phyloP scores from a whole-genome alignment of 2,329 filamentous ascomycete species.

The Scopulariopsis brevicaulis region DNA sequence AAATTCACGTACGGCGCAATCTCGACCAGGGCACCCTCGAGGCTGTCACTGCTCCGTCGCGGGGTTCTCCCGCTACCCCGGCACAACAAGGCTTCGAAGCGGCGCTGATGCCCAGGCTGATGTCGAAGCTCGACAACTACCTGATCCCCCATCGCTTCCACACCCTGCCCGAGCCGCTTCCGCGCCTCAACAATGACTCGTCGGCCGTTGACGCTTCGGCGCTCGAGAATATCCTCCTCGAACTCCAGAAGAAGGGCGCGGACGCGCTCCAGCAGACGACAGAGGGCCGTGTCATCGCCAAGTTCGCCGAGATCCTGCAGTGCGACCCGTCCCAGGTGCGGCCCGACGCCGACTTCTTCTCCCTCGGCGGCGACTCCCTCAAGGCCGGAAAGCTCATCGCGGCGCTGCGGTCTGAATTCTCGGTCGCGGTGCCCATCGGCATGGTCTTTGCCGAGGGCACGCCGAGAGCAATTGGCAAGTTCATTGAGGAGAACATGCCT shows the following conservation, averaged over 20 bases:
- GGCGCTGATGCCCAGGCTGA: slow-evolving; percentile 5
- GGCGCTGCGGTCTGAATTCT: slow-evolving; percentile 34
- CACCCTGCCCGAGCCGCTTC: slow-evolving; percentile 20
- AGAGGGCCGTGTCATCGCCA: slow-evolving; percentile 25
- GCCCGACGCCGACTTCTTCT: slow-evolving; percentile 34
- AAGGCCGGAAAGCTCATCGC: slow-evolving; percentile 40
- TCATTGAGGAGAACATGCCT: slow-evolving; percentile 21
- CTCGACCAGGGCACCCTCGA: slow-evolving; percentile 6
- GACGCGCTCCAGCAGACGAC: slow-evolving; percentile 13
- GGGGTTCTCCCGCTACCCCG: too few species aligned
- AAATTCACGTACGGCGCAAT: slow-evolving; percentile 6
- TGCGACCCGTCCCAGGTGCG: slow-evolving; percentile 24
- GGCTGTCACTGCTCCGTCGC: neutral
- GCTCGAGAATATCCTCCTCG: slow-evolving; percentile 20
- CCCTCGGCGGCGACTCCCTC: slow-evolving; percentile 41
- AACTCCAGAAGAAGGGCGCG: slow-evolving; percentile 12
- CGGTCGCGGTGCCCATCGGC: slow-evolving; percentile 35
- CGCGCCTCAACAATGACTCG: slow-evolving; percentile 11
- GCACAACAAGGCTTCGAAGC: neutral
- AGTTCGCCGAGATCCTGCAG: slow-evolving; percentile 32
- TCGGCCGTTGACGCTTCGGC: slow-evolving; percentile 21
- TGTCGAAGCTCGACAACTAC: slow-evolving; percentile 16
- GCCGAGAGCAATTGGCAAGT: slow-evolving; percentile 24
- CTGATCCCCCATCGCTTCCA: slow-evolving; percentile 26
- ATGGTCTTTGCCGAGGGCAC: slow-evolving; percentile 37